Conservation (phyloP, 371 early-diverging fungal genomes). For the Mortierella sp. region DNA sequence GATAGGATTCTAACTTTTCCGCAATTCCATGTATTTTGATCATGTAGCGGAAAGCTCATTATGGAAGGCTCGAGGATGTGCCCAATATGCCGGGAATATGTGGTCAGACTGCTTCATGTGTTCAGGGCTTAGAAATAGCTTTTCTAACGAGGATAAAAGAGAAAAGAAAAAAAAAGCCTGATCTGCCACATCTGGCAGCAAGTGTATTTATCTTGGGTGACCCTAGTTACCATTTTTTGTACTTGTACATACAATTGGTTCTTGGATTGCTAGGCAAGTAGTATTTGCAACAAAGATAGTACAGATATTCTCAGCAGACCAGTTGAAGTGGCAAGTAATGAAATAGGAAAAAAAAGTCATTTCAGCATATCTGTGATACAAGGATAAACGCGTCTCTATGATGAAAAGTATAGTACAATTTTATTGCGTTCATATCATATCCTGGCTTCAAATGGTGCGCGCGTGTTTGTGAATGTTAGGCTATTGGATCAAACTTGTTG, state of each 20-base stretch:
- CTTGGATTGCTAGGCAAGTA: constrained; percentile 41
- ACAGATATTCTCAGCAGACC: constrained; percentile 51
- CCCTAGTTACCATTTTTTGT: neutral
- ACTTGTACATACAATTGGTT: neutral
- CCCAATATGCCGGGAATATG: constrained; percentile 53
- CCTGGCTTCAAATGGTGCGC: neutral
- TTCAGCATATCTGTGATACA: neutral
- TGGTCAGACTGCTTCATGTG: constrained; percentile 45
- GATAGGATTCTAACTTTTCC: neutral
- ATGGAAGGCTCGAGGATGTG: constrained; percentile 55
- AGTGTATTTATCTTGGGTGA: constrained; percentile 16
- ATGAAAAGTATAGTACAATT: constrained; percentile 19
- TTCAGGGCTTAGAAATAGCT: constrained; percentile 32
- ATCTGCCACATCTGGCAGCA: constrained; percentile 98
- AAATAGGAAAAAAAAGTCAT: neutral
- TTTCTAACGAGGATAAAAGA: no score
- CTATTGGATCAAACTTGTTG: no score
- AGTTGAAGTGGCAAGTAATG: constrained; percentile 37
- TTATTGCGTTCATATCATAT: neutral
- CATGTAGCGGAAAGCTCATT: constrained; percentile 44
- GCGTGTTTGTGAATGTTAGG: no score
- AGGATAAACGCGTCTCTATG: neutral
- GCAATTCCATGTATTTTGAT: neutral
- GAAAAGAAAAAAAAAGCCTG: constrained; percentile 68
- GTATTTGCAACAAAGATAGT: constrained; percentile 60